Base-by-base conservation (phyloP, 2,329 filamentous ascomycete species). In the Aureobasidium sp. region DNA sequence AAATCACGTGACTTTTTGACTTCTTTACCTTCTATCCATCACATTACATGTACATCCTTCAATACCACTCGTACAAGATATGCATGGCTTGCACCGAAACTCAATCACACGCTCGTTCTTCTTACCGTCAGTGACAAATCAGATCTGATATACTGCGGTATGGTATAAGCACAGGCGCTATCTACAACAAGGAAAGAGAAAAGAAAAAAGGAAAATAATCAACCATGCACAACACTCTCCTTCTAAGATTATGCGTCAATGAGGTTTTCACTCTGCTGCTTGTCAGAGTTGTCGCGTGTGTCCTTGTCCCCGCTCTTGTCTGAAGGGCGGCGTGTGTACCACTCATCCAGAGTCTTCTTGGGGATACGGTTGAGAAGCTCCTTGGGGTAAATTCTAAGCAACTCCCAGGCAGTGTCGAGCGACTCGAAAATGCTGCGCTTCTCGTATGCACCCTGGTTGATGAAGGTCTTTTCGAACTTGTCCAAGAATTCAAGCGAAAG, bases 361-460 rank as follows among this genome's bases (percentile, higher is more conserved):
- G 75, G 75, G 54, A 77, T 77, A 60, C 94, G 88, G 78, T 98
- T 98, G 64, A 98, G 86, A 62, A 96, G 76, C 65, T 98, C 93
- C 82, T 95, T 96, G 71, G 91, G 91, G 79, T 91, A 98, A 71
- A 98, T 95, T 61, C 93, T 84, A 61, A 98, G 83, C 70, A 98
- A 74, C 67, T 89, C 91, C 93, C 93, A 98, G 37, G 93, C 94
- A 63, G 95, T 81, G 64, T 98, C 94, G 58, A 98, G 81, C 40
- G 89, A 95, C 72, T 98, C 93, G 71, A 82, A 90, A 67, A 98
- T 95, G 59, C 79, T 85, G 64, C 93, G 86, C 60, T 86, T 85
- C 74, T 98, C 93, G 74, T 98, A 98, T 16, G 90, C 77, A 51
- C 88, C 88, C 73, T 98, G 93, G 59, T 80, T 78, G 70, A 98